Percentiles rank a stretch among this genome's conserved stretches.
Conservation (phyloP, 139 green algal species). For the Ettlia oleoabundans region DNA sequence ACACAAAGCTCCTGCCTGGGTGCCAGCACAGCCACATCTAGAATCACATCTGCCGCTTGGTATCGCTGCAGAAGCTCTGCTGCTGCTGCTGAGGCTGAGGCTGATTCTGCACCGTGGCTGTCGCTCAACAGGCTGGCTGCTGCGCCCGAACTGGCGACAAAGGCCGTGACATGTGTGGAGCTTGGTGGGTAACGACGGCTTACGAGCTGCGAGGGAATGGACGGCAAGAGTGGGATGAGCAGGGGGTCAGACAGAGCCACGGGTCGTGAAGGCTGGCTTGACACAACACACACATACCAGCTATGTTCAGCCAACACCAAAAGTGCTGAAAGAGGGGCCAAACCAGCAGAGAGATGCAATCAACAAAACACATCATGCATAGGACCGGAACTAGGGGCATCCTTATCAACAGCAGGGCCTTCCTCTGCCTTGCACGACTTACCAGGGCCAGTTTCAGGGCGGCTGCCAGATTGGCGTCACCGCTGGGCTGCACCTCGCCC, state of each 20-base stretch:
- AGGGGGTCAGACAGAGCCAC: too few relatives aligned
- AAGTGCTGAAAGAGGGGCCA: too few relatives aligned
- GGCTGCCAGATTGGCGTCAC: background rate
- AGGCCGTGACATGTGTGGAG: conserved; percentile 29
- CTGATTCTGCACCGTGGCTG: too few relatives aligned
- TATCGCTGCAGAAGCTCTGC: conserved; percentile 9
- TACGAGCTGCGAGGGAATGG: conserved; percentile 41
- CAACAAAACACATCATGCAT: too few relatives aligned
- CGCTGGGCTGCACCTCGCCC: background rate
- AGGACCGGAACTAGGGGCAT: too few relatives aligned
- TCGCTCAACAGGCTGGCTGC: background rate
- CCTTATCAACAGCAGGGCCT: too few relatives aligned
- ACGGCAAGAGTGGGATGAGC: too few relatives aligned
- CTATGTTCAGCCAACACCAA: too few relatives aligned
- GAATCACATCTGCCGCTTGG: background rate
- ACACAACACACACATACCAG: too few relatives aligned
- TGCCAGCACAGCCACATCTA: conserved; percentile 28
- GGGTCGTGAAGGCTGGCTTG: too few relatives aligned
- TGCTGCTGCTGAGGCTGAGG: background rate
- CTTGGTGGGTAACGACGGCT: background rate
- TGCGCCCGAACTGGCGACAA: conserved; percentile 14
- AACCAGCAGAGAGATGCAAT: too few relatives aligned
- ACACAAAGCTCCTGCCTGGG: conserved; percentile 6
- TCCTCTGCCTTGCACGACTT: too few relatives aligned
- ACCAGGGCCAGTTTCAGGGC: conserved; percentile 38